phyloP scores from a whole-genome alignment of 495 filamentous ascomycete genomes.

The Penicillium subrubescens region DNA sequence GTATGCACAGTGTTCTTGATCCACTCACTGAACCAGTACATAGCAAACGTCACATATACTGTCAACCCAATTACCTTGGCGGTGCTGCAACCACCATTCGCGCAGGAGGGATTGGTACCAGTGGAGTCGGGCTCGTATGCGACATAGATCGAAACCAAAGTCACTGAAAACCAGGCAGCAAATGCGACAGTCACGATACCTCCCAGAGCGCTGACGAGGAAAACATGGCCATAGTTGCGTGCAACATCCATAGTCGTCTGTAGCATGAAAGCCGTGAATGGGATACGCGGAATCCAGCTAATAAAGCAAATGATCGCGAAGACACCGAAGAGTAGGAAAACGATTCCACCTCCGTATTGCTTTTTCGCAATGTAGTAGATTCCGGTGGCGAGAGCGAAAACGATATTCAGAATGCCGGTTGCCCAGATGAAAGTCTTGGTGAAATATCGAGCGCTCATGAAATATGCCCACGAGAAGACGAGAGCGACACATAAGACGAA shows the following conservation, averaged over 20 bases:
- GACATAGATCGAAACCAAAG: constrained; percentile 68
- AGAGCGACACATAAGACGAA: constrained; percentile 75
- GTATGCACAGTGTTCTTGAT: constrained; percentile 91
- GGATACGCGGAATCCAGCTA: constrained; percentile 84
- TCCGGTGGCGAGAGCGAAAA: constrained; percentile 67
- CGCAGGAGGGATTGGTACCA: constrained; percentile 64
- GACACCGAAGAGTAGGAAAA: constrained; percentile 79
- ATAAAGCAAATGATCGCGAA: constrained; percentile 80
- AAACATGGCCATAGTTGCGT: constrained; percentile 80
- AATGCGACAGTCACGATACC: constrained; percentile 74
- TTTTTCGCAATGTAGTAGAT: constrained; percentile 66
- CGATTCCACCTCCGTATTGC: constrained; percentile 80
- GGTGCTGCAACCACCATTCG: constrained; percentile 67
- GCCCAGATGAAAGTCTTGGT: constrained; percentile 92
- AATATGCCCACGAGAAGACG: constrained; percentile 73
- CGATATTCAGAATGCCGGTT: constrained; percentile 70
- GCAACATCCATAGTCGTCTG: constrained; percentile 85
- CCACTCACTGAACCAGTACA: constrained; percentile 91
- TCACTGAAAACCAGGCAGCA: constrained; percentile 65
- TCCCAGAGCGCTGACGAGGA: constrained; percentile 78
- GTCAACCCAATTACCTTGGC: constrained; percentile 81
- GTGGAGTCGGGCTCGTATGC: constrained; percentile 66
- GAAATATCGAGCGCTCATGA: constrained; percentile 74
- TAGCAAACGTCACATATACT: constrained; percentile 85
- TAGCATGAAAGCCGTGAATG: constrained; percentile 87